Base-by-base conservation (phyloP, 2,329 filamentous ascomycete species). In the Fusarium ambrosium region DNA sequence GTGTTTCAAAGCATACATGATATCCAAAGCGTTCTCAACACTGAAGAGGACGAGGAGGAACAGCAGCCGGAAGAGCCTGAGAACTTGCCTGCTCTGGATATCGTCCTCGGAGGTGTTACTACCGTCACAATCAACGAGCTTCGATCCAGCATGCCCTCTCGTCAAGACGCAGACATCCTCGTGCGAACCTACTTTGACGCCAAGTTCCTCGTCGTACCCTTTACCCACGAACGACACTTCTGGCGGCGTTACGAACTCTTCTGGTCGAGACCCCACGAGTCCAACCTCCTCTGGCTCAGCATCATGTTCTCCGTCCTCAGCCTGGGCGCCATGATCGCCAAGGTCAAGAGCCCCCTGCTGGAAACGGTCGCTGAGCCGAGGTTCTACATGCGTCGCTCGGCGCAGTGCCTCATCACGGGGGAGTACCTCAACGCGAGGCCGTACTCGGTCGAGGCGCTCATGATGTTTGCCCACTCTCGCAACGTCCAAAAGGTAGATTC, bases 211-310 rank as follows among this genome's bases (percentile, higher is more conserved):
- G 80, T 82, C 3, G 78, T 81, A 0, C 80, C 84, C 6, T 82
- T 85, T 68, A 75, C 87, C 27, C 85, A 87, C 68, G 77, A 79
- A 3, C 80, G 79, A 34, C 83, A 88, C 75, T 89, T 89, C 65
- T 84, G 86, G 72, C 82, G 86, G 4, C 83, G 85, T 43, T 89
- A 88, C 73, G 84, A 86, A 45, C 81, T 81, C 6, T 88, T 89
- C 71, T 88, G 87, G 87, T 73, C 75, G 29, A 76, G 82, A 4
- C 84, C 86, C 1, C 73, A 79, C 5, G 79, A 80, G 0, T 80
- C 84, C 4, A 85, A 83, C 69, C 78, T 87, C 14, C 80, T 89
- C 29, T 89, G 87, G 87, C 80, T 88, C 53, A 88, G 87, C 72
- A 85, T 87, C 43, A 80, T 89, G 58, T 86, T 87, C 68, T 88